Evolutionary conservation across 2,329 filamentous ascomycete species (phyloP), one percentile per base, ranked within the genome.

Genomic region (Claviceps africana): DNA sequence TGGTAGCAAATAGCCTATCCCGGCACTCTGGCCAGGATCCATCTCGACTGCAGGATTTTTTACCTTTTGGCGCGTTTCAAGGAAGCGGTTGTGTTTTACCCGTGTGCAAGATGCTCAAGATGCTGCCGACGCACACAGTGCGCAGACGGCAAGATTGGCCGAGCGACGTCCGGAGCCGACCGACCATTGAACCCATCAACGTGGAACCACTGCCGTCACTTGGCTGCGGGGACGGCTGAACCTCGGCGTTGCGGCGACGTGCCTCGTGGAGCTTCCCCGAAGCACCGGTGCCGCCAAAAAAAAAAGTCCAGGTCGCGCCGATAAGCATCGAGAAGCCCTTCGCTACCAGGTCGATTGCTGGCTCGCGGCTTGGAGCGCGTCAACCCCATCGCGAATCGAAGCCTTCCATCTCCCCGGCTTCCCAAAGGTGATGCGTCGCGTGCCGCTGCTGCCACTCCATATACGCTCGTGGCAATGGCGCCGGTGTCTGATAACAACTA

Each of bases 401-500:
- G 46, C 46, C 31, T 57, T 58, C 56, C 59, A 60, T 51, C 39
- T 39, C 31, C 42, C 54, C 58, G 56, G 35, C 42, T 46, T 25
- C 48, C 54, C 52, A 56, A 56, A 62, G 65, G 65, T 67, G 64
- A 70, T 70, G 68, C 64, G 60, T 67, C 64, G 65, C 59, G 61
- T 64, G 62, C 58, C 62, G 60, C 63, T 64, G 60, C 63, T 64
- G 62, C 62, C 62, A 59, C 65, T 61, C 54, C 68, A 70, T 71
- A 74, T 71, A 76, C 71, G 69, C 69, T 70, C 67, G 71, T 67
- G 72, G 74, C 70, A 73, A 89, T 88, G 85, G 84, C 82, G 73
- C 77, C 82, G 69, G 72, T 79, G 64, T 77, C 79, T 63, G 83
- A 85, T 71, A 73, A 74, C 64, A 75, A 78, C 66, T 93, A 90